Base-by-base conservation (phyloP, 2,329 filamentous ascomycete species). In the Coniochaeta pulveracea region DNA sequence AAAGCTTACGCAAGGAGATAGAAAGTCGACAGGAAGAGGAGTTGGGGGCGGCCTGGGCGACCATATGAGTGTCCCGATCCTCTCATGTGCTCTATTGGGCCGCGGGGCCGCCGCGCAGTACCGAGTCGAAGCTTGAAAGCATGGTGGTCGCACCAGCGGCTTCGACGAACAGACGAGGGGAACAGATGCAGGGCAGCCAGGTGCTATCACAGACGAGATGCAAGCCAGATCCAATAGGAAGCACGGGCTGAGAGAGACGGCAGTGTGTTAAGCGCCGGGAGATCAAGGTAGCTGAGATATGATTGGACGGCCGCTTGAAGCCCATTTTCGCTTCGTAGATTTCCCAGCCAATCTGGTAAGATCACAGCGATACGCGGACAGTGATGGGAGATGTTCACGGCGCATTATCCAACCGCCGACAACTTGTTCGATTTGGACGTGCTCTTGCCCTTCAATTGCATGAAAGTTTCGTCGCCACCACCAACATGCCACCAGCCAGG, bases 251-350 rank as follows among this genome's bases (percentile, higher is more conserved):
- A 26, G 27, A 26, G 32, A 34, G 27, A 35, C 27, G 30, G 34
- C 37, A 28, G 37, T 42, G 37, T 35, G 41, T 37, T 49, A 50
- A 48, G 47, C 48, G 48, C 47, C 44, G 40, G 35, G 32, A 17
- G 15, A 28, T n/a, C 19, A 14, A 26, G 22, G 14, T 24, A n/a
- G 37, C 34, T 36, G 21, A 43, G 42, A 46, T 40, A 43, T 42
- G 21, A 37, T 40, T 35, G 36, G 30, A 29, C 35, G 37, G 24
- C 26, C 26, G 30, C 22, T 31, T 12, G 18, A 31, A n/a, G n/a
- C n/a, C n/a, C n/a, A n/a, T n/a, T n/a, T n/a, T n/a, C n/a, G n/a
- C n/a, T n/a, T n/a, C n/a, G n/a, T n/a, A n/a, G n/a, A n/a, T n/a
- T 25, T 22, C 16, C 28, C 30, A 38, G 36, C 37, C 36, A 40